A percentile compares a stretch with the other conserved stretches of the same genome.
phyloP scores from a whole-genome alignment of 1,284 basidiomycete species.

The Kalmanozyma brasiliensis region DNA sequence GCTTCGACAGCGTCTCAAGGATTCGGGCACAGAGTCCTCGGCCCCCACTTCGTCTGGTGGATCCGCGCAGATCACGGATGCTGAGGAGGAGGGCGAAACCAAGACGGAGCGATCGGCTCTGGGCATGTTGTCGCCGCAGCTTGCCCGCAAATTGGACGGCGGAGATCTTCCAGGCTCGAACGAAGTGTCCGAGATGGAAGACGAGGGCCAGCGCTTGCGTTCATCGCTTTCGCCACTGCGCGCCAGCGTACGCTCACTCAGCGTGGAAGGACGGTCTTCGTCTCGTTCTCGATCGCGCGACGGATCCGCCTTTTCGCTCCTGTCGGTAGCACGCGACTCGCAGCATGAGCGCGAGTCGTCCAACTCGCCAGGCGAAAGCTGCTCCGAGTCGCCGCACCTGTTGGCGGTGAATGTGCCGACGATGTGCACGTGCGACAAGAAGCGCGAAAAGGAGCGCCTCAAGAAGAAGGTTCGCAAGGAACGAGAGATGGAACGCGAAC shows the following conservation, averaged over 20 bases:
- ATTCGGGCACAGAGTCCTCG: constrained; percentile 16
- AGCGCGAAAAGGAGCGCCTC: constrained; percentile 45
- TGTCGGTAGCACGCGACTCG: constrained; percentile 5
- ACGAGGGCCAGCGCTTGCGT: constrained; percentile 22
- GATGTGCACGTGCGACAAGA: constrained; percentile 48
- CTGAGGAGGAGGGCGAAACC: constrained; percentile 20
- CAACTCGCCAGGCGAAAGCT: constrained; percentile 41
- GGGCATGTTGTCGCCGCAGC: neutral
- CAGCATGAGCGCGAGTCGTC: constrained; percentile 41
- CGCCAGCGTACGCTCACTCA: constrained; percentile 40
- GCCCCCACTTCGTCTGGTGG: constrained; percentile 30
- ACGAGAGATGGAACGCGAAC: constrained; percentile 48
- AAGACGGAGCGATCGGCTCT: neutral
- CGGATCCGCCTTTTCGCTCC: constrained; percentile 11
- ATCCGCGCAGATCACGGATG: constrained; percentile 44
- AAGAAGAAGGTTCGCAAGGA: constrained; percentile 49
- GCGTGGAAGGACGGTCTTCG: constrained; percentile 21
- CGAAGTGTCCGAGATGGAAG: constrained; percentile 36
- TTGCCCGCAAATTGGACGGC: neutral
- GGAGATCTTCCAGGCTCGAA: constrained; percentile 11
- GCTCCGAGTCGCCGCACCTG: constrained; percentile 34
- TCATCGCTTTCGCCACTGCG: constrained; percentile 24
- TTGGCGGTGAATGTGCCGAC: constrained; percentile 14
- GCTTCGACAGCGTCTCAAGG: constrained; percentile 37
- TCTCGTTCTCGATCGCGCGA: constrained; percentile 30